Evolutionary conservation across 2,329 filamentous ascomycete species (phyloP).

Genomic region (Didymellaceae sp.): DNA sequence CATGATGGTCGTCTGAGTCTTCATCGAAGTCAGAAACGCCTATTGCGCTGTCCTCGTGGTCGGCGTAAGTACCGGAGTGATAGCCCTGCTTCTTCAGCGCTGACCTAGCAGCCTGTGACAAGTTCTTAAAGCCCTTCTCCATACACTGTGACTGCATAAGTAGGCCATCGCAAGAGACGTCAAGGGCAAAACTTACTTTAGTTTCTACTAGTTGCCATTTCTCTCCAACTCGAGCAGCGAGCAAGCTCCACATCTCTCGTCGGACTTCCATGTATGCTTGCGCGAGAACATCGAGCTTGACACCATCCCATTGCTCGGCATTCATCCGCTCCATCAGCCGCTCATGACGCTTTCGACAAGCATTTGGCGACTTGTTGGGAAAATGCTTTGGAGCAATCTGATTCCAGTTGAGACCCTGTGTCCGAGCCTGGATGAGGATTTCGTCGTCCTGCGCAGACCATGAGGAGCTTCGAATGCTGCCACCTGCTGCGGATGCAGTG

Average conservation of each 20-base stretch:
- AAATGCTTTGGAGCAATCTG: conserved; percentile 81
- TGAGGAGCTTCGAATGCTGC: conserved; percentile 49
- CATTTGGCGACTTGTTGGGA: conserved; percentile 77
- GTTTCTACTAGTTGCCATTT: conserved; percentile 75
- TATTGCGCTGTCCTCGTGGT: conserved; percentile 73
- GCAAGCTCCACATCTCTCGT: conserved; percentile 79
- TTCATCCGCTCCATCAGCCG: conserved; percentile 77
- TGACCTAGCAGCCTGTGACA: conserved; percentile 72
- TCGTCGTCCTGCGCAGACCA: conserved; percentile 80
- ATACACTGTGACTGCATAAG: conserved; percentile 67
- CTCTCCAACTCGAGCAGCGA: conserved; percentile 68
- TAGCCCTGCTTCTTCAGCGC: conserved; percentile 66
- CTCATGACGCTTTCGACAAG: conserved; percentile 89
- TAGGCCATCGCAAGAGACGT: background rate
- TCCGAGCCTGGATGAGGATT: conserved; percentile 72
- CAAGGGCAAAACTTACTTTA: conserved; percentile 63
- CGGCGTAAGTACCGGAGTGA: conserved; percentile 50
- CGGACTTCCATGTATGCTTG: conserved; percentile 80
- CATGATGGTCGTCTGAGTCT: conserved; percentile 46
- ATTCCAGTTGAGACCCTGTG: conserved; percentile 81
- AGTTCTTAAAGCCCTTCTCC: conserved; percentile 81
- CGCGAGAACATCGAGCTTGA: conserved; percentile 76
- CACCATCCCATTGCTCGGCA: conserved; percentile 78
- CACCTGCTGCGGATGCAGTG: conserved; percentile 39
- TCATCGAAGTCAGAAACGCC: conserved; percentile 60